Evolutionary conservation across 2,329 filamentous ascomycete species (phyloP).

Genomic region (Colletotrichum phormii): DNA sequence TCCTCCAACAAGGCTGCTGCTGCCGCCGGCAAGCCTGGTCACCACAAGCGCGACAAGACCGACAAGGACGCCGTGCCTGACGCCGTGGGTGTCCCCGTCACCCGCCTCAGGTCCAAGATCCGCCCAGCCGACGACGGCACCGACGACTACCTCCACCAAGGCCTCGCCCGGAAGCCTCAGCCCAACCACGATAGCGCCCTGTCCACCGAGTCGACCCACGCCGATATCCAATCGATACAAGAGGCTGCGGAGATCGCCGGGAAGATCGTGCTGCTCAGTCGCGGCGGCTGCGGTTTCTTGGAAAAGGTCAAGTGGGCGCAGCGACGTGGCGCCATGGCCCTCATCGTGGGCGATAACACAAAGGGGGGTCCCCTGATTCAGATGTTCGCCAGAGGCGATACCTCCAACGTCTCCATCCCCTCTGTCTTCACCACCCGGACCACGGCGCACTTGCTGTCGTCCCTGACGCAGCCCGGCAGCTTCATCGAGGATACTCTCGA

Average conservation of each 20-base stretch:
- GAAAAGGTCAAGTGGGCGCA: slow-evolving; percentile 99
- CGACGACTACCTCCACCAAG: slow-evolving; percentile 83
- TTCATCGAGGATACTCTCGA: slow-evolving; percentile 70
- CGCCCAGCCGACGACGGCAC: slow-evolving; percentile 72
- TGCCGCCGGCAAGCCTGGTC: slow-evolving; percentile 46
- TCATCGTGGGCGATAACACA: slow-evolving; percentile 95
- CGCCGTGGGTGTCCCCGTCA: slow-evolving; percentile 39
- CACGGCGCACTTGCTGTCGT: slow-evolving; percentile 91
- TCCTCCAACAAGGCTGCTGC: slow-evolving; percentile 43
- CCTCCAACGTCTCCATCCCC: slow-evolving; percentile 93
- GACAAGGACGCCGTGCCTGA: slow-evolving; percentile 46
- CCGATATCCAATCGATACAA: slow-evolving; percentile 83
- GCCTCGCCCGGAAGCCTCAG: slow-evolving; percentile 45
- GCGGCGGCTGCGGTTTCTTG: slow-evolving; percentile 94
- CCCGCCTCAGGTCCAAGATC: slow-evolving; percentile 43
- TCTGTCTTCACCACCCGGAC: slow-evolving; percentile 95
- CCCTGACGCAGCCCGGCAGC: slow-evolving; percentile 80
- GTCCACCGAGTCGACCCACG: slow-evolving; percentile 66
- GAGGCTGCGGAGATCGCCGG: slow-evolving; percentile 93
- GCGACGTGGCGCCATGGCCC: slow-evolving; percentile 84
- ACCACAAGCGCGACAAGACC: slow-evolving; percentile 49
- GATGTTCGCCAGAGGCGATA: slow-evolving; percentile 98
- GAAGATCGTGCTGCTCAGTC: slow-evolving; percentile 90
- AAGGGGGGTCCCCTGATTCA: slow-evolving; percentile 90
- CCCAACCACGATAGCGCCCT: slow-evolving; percentile 49